Evolutionary conservation across 1,139 yeast species (phyloP).

Genomic region (Protomyces inundatus): DNA sequence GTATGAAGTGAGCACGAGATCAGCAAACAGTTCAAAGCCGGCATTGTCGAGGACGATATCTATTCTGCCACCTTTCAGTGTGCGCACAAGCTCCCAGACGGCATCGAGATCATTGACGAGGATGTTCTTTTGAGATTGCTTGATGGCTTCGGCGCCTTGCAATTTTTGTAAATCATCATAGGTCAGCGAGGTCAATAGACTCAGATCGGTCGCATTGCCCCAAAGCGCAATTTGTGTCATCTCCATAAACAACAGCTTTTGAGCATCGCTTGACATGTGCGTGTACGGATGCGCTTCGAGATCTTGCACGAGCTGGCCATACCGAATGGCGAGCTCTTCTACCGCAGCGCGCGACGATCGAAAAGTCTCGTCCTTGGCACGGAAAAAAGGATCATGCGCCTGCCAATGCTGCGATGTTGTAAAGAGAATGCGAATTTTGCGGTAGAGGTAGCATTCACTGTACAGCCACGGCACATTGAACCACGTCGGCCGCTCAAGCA

Average conservation of each 20-base stretch:
- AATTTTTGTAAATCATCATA: conserved; percentile 82
- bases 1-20: conserved; percentile 67
- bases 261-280: conserved; percentile 43
- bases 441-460: conserved; percentile 78
- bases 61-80: conserved; percentile 47
- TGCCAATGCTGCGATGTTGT: conserved; percentile 49
- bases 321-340: conserved; percentile 70
- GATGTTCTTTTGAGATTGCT: conserved; percentile 75
- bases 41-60: conserved; percentile 91
- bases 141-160: conserved; percentile 79
- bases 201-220: conserved; percentile 97
- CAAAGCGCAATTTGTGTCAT: conserved; percentile 83
- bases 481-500: conserved; percentile 56
- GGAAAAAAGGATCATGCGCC: conserved; percentile 64
- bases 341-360: conserved; percentile 71
- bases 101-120: conserved; percentile 65
- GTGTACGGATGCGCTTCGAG: conserved; percentile 35
- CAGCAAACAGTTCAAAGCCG: conserved; percentile 91
- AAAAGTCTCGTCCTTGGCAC: conserved; percentile 68
- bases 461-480: conserved; percentile 86
- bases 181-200: conserved; percentile 70
- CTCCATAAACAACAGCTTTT: conserved; percentile 50
- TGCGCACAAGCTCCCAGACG: conserved; percentile 54
- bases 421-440: conserved; percentile 50
- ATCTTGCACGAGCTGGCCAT: conserved; percentile 47